These are phyloP conservation scores for Penicillium sp. DNA, from an alignment of 2,329 filamentous ascomycete species.

Conservation along the genomic window DNA sequence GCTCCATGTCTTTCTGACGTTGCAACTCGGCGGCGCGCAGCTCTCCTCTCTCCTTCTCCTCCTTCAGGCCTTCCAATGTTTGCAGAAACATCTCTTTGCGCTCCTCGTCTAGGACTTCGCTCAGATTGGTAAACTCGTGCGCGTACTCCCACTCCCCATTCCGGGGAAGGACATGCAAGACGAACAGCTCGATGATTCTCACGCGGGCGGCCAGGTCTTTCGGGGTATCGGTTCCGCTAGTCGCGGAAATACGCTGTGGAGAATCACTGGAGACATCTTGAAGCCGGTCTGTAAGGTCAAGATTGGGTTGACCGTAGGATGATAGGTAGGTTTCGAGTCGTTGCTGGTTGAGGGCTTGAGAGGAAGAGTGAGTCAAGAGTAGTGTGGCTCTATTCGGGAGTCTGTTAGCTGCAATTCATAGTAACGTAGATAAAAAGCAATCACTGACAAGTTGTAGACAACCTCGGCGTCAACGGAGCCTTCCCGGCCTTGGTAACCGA, in stretches of 20 bases:
- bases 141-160: conserved; percentile 98
- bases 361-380: conserved; percentile 80
- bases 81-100: conserved; percentile 82
- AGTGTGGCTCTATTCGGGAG: conserved; percentile 66
- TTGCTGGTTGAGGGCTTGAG: conserved; percentile 78
- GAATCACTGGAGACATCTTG: conserved; percentile 32
- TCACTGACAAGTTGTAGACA: conserved; percentile 54
- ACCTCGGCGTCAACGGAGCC: conserved; percentile 92
- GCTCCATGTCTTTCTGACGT: conserved; percentile 56
- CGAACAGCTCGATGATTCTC: conserved; percentile 92
- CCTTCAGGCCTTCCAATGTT: conserved; percentile 75
- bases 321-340: conserved; percentile 86
- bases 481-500: conserved; percentile 83
- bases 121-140: conserved; percentile 80
- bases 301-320: conserved; percentile 64
- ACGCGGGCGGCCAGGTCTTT: conserved; percentile 78
- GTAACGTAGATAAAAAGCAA: not conserved
- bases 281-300: conserved; percentile 66
- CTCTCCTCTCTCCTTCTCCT: conserved; percentile 74
- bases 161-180: conserved; percentile 84
- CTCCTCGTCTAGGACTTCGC: conserved; percentile 86
- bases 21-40: conserved; percentile 58
- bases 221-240: conserved; percentile 71
- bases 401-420: conserved; percentile 3
- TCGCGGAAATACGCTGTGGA: conserved; percentile 34